Base-by-base conservation (phyloP, 192 early-diverging fungal species). In the Mortierella antarctica region DNA sequence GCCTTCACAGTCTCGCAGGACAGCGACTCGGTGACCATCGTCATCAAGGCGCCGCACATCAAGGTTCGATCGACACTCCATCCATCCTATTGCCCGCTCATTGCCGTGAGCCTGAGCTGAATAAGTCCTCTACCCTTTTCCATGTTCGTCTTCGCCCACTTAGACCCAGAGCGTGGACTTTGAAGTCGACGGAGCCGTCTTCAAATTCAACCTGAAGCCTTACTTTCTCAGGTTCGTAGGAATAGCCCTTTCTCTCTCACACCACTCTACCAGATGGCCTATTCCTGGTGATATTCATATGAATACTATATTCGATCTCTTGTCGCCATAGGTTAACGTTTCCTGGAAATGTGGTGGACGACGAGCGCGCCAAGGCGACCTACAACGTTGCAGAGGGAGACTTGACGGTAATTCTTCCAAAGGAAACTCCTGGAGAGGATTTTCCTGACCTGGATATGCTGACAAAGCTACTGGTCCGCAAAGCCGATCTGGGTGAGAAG, bases 381-480 rank as follows among this genome's bases (percentile, higher is more conserved):
- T 96, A 96, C 62, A 93, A 99, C 79, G 89, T 96, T 7, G 89
- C 86, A 13, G 74, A 83, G 2, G 96, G 96, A 23, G 86, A 93
- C 20, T 84, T 99, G 55, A 86, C 84, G 2, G 87, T 96, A 0
- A 70, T 86, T 5, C 73, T 99, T n/a, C 87, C 92, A 45, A 99
- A 99, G 71, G 89, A 89, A 60, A 91, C 75, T 0, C 83, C 83
- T 12, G 96, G 96, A 51, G 87, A 94, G 59, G 73, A 91, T 44
- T 99, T 99, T 83, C 68, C 80, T 0, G 96, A 98, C 83, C 85
- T 99, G 58, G 96, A 97, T 75, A 75, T 99, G 73, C 83, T 98
- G 4, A 94, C 93, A 0, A 95, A 92, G 60, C 82, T 98, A n/a
- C 82, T 97, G 65, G 93, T 93, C 1, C 77, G 87, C 21, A 82